Base-by-base conservation (phyloP, 2,329 filamentous ascomycete species). In the Aspergillus phoenicis region DNA sequence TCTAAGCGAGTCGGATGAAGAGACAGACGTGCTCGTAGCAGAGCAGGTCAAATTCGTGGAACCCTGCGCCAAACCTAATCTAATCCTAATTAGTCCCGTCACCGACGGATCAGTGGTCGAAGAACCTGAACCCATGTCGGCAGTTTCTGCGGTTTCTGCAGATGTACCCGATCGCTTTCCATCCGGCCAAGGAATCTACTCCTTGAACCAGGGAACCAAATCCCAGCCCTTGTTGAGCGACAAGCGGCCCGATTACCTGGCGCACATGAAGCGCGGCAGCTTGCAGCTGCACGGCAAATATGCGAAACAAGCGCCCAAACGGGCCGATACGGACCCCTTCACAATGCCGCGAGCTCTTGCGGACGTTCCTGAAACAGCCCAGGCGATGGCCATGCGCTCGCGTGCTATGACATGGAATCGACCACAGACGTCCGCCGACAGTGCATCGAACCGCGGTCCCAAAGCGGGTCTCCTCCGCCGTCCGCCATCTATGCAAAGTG, bases 11-110 rank as follows among this genome's bases (percentile, higher is more conserved):
- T 74, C 73, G 0, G 65, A 72, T 47, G 73, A 76, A 30, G 69
- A 72, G 5, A 67, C 71, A 17, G 73, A 75, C 52, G 65, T 76
- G 20, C 69, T 71, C 49, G 67, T 74, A 26, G 74, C 74, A 5
- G 70, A 72, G 62, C 67, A 72, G 60, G 68, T 76, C 56, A 74
- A 67, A 3, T 66, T 73, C 45, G 68, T 70, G 51, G 71, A 72
- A 59, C 74, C 73, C 5, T 60, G 58, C 6, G 65, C 70, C 38
- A 71, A 70, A 52, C 74, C 74, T 22, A 71, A 68, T 28, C 51
- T 76, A 59, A 69, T 76, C 38, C 65, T 71, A 57, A 75, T 76
- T 60, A 73, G 70, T 33, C 67, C 73, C 8, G 61, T 69, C 17
- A 54, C 67, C 11, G 60, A 64, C 43, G 38, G 53, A 7, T 41